A percentile compares a stretch with the other conserved stretches of the same genome.
Conservation (phyloP, 306 rosid genomes). For the Pueraria montana region DNA sequence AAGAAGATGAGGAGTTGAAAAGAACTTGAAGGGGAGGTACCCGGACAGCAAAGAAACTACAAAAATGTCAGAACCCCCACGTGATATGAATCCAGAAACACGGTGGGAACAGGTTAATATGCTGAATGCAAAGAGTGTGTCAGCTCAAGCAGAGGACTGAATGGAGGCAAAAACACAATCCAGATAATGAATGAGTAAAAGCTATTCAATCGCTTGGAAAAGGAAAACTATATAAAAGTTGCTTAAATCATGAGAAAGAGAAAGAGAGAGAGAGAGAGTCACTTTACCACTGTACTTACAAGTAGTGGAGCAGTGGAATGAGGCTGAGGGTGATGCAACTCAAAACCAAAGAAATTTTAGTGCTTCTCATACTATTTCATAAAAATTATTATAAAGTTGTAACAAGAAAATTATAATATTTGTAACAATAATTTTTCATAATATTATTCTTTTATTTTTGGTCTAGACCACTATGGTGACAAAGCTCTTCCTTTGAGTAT, state of each 20-base stretch:
- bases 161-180: constrained; percentile 53
- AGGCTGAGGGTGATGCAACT: constrained; percentile 52
- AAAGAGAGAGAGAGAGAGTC: constrained; percentile 29
- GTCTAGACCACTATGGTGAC: no score
- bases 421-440: no score
- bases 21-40: constrained; percentile 29
- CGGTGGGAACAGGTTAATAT: constrained; percentile 44
- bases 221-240: constrained; percentile 47
- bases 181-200: constrained; percentile 51
- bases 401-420: no score
- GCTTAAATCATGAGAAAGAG: constrained; percentile 31
- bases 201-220: constrained; percentile 42
- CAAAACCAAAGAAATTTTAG: constrained; percentile 45
- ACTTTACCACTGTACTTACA: constrained; percentile 52
- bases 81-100: constrained; percentile 54
- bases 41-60: constrained; percentile 31
- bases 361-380: constrained; percentile 68
- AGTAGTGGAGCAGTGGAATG: constrained; percentile 51
- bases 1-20: not conserved
- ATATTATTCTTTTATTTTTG: no score
- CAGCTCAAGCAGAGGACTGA: constrained; percentile 51
- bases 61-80: constrained; percentile 54
- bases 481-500: no score
- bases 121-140: constrained; percentile 50
- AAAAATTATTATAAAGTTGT: constrained; percentile 53